phyloP scores from a whole-genome alignment of 2,329 filamentous ascomycete species.

The Stagonosporopsis cucurbitacearum region DNA sequence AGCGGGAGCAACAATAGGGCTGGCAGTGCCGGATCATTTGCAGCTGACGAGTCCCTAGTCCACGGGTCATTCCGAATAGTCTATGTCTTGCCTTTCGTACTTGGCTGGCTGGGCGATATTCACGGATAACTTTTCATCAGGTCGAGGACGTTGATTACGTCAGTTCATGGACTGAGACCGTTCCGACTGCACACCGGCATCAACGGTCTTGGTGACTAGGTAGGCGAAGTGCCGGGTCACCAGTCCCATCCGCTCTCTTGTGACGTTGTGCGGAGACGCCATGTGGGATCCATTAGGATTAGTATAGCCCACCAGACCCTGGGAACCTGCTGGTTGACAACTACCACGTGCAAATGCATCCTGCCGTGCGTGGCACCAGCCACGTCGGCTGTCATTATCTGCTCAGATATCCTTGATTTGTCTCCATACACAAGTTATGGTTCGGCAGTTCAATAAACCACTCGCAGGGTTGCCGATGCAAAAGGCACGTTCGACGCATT shows the following conservation, averaged over 20 bases:
- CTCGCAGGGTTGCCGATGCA: conserved; percentile 7
- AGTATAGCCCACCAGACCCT: conserved; percentile 7
- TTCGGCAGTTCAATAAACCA: conserved; percentile 7
- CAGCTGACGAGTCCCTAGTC: conserved; percentile 2
- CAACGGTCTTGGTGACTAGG: not conserved
- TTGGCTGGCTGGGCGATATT: not conserved
- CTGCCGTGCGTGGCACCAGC: not conserved
- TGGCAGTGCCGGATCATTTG: conserved; percentile 1
- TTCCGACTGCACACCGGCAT: not conserved
- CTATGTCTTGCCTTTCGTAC: conserved; percentile 4
- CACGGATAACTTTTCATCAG: not conserved
- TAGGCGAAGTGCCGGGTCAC: conserved; percentile 1
- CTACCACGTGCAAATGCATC: conserved; percentile 5
- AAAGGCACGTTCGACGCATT: conserved; percentile 1
- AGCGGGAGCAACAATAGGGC: conserved; percentile 13
- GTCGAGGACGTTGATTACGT: conserved; percentile 12
- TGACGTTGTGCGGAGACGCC: conserved; percentile 18
- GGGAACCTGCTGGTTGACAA: conserved; percentile 5
- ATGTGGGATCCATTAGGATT: conserved; percentile 9
- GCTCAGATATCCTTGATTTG: not conserved
- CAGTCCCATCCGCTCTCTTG: not conserved
- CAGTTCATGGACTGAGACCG: not conserved
- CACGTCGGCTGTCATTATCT: not conserved
- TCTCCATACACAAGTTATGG: not conserved
- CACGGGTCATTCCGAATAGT: conserved; percentile 12